phyloP scores from a whole-genome alignment of 1,139 yeast genomes.

The Diutina siamensis region DNA sequence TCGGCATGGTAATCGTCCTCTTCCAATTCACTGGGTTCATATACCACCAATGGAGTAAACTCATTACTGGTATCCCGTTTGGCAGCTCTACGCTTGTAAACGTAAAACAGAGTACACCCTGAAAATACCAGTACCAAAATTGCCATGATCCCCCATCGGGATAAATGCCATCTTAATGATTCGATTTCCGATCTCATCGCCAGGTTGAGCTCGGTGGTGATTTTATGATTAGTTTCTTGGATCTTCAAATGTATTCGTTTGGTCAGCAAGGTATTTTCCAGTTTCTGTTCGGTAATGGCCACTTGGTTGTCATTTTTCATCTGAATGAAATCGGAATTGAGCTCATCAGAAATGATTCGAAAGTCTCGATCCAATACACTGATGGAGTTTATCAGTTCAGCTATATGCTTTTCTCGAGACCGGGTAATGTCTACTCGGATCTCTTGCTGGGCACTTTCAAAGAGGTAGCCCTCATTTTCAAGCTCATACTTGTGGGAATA shows the following conservation, averaged over 20 bases:
- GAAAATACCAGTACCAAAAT: slow-evolving; percentile 34
- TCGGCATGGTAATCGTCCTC: slow-evolving; percentile 39
- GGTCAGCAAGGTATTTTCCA: slow-evolving; percentile 71
- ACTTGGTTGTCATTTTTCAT: slow-evolving; percentile 70
- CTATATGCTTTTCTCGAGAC: slow-evolving; percentile 59
- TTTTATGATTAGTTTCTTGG: slow-evolving; percentile 79
- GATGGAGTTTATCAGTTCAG: slow-evolving; percentile 55
- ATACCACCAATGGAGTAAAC: slow-evolving; percentile 33
- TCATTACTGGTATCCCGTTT: slow-evolving; percentile 20
- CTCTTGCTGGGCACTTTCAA: slow-evolving; percentile 90
- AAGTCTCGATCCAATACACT: slow-evolving; percentile 64
- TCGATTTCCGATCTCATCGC: slow-evolving; percentile 83
- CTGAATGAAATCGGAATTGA: slow-evolving; percentile 57
- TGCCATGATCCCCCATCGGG: slow-evolving; percentile 72
- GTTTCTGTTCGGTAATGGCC: slow-evolving; percentile 76
- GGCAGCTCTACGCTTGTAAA: slow-evolving; percentile 19
- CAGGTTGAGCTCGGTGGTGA: slow-evolving; percentile 71
- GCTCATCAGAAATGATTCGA: slow-evolving; percentile 62
- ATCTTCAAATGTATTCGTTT: slow-evolving; percentile 58
- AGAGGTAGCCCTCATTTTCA: slow-evolving; percentile 77
- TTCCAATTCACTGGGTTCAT: slow-evolving; percentile 38
- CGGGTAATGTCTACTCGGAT: slow-evolving; percentile 68
- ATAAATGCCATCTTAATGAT: slow-evolving; percentile 84
- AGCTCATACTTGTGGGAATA: slow-evolving; percentile 60
- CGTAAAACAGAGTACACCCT: slow-evolving; percentile 31